Conservation (phyloP, 2,329 filamentous ascomycete species). For the Penicillium thymicola region DNA sequence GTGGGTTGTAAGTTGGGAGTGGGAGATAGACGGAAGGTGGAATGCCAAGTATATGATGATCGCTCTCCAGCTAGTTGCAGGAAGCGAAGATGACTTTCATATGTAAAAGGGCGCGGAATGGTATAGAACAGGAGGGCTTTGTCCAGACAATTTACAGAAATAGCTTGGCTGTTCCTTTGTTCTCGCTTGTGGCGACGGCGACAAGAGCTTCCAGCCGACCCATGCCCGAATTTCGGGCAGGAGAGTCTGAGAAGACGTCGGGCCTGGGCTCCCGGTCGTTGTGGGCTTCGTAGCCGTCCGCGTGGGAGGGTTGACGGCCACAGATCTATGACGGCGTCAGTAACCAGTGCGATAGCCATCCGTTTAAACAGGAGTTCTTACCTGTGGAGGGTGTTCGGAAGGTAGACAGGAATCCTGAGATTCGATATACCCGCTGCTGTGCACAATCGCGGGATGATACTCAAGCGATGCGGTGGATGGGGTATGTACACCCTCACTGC, state of each 20-base stretch:
- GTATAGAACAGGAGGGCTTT: slow-evolving; percentile 6
- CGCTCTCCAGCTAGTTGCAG: slow-evolving; percentile 5
- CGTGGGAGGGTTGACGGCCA: slow-evolving; percentile 30
- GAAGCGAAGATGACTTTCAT: slow-evolving; percentile 9
- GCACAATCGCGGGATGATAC: slow-evolving; percentile 49
- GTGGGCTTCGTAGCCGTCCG: slow-evolving; percentile 29
- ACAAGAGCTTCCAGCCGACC: slow-evolving; percentile 50
- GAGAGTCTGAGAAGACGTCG: slow-evolving; percentile 27
- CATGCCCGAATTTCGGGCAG: slow-evolving; percentile 39
- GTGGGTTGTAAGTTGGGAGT: background rate
- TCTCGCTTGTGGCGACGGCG: slow-evolving; percentile 49
- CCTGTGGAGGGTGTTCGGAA: slow-evolving; percentile 39
- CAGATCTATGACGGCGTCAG: slow-evolving; percentile 36
- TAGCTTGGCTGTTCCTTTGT: slow-evolving; percentile 36
- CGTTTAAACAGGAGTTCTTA: slow-evolving; percentile 34
- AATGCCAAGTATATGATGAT: slow-evolving; percentile 4
- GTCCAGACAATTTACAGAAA: slow-evolving; percentile 26
- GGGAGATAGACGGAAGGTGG: background rate
- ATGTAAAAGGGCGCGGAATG: background rate
- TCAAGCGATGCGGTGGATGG: slow-evolving; percentile 48
- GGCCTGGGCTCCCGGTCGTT: slow-evolving; percentile 29
- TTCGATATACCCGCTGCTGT: slow-evolving; percentile 48
- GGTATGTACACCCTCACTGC: slow-evolving; percentile 48
- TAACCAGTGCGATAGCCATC: slow-evolving; percentile 26
- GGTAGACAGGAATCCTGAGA: slow-evolving; percentile 37